A percentile compares a stretch with the other conserved stretches of the same genome.
These are phyloP conservation scores for Calonectria crousiana DNA, from an alignment of 2,329 filamentous ascomycete genomes.

Conservation along the genomic window DNA sequence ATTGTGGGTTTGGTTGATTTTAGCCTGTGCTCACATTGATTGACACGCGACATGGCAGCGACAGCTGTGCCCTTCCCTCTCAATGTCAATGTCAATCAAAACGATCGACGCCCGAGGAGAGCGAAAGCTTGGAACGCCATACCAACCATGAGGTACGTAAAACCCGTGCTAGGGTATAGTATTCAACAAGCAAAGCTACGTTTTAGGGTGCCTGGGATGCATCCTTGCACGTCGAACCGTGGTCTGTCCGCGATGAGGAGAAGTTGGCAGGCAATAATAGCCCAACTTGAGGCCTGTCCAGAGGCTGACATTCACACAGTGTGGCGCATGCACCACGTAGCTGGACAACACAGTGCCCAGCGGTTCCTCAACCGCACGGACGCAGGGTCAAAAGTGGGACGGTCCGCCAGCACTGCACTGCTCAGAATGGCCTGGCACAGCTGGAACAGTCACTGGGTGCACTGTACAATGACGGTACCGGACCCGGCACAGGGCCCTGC, in stretches of 20 bases:
- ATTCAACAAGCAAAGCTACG: not conserved
- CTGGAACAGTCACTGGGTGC: not conserved
- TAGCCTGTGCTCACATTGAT: not conserved
- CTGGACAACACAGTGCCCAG: not conserved
- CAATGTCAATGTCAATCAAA: not conserved
- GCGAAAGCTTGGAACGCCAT: not conserved
- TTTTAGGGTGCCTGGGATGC: constrained; percentile 6
- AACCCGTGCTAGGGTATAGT: not conserved
- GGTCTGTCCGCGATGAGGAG: not conserved
- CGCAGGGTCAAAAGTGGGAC: not conserved
- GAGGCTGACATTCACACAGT: not conserved
- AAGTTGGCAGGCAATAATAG: not conserved
- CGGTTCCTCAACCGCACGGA: constrained; percentile 13
- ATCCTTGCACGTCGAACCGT: constrained; percentile 12
- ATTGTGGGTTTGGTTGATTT: not conserved
- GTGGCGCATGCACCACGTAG: not conserved
- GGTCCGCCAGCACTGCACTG: constrained; percentile 6
- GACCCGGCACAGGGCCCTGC: not conserved
- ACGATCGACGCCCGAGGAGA: constrained; percentile 6
- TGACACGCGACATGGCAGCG: not conserved
- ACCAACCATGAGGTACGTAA: not conserved
- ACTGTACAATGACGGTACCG: constrained; percentile 2
- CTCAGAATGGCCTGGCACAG: constrained; percentile 5
- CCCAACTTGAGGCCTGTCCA: not conserved
- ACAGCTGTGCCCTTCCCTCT: not conserved